These are phyloP conservation scores for Trichoderma erinaceum DNA, from an alignment of 495 filamentous ascomycete species.

Conservation along the genomic window DNA sequence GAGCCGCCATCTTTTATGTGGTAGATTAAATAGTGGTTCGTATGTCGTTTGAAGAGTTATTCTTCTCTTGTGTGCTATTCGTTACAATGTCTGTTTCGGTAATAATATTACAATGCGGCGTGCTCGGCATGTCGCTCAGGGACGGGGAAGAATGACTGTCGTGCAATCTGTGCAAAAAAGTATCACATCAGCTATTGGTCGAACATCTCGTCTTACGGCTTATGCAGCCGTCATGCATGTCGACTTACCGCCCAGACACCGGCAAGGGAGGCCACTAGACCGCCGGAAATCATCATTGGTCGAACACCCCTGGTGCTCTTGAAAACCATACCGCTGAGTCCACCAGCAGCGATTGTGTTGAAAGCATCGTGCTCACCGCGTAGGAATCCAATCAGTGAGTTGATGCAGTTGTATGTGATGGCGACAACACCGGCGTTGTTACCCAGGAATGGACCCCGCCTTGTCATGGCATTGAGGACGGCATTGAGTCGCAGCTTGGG, in stretches of 20 bases:
- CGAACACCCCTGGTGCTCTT: conserved; percentile 86
- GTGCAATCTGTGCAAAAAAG: conserved; percentile 22
- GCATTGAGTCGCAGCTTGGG: conserved; percentile 89
- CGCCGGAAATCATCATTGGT: conserved; percentile 89
- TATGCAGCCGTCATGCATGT: conserved; percentile 5
- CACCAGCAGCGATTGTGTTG: conserved; percentile 81
- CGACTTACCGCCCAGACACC: conserved; percentile 80
- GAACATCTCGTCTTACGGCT: background rate
- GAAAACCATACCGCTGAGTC: conserved; percentile 84
- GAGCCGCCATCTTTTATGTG: background rate
- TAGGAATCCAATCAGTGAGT: conserved; percentile 79
- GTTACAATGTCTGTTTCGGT: background rate
- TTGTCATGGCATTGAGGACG: conserved; percentile 85
- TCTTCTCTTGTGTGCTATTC: background rate
- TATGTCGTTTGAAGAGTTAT: background rate
- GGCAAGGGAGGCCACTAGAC: conserved; percentile 76
- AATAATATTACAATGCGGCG: conserved; percentile 7
- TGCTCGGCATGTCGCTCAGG: conserved; percentile 17
- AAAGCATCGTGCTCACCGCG: conserved; percentile 86
- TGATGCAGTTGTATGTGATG: conserved; percentile 89
- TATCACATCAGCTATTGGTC: background rate
- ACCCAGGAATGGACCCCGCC: conserved; percentile 91
- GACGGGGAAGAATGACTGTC: conserved; percentile 27
- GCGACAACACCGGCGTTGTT: conserved; percentile 93
- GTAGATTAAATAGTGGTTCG: conserved; percentile 7